Percentiles rank a stretch among this genome's conserved stretches.
Evolutionary conservation across 768 basidiomycete species (phyloP).

Genomic region (Hericium rajendrae): DNA sequence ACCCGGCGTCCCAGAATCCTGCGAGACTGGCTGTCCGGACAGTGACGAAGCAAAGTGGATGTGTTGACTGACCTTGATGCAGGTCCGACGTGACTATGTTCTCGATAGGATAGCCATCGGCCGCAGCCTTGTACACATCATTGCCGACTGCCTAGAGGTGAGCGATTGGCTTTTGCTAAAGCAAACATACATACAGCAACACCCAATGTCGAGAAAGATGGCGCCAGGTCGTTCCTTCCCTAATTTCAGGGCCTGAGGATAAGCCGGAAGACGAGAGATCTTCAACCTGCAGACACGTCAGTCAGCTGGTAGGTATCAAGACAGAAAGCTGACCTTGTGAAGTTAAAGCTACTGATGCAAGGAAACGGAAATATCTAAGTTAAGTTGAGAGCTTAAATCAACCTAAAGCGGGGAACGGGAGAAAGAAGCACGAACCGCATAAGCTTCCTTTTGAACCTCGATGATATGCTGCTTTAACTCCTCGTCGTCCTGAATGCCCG

Average conservation of each 20-base stretch:
- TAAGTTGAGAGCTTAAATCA: constrained; percentile 1
- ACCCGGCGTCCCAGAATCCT: constrained; percentile 58
- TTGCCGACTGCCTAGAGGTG: constrained; percentile 26
- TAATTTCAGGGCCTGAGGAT: constrained; percentile 24
- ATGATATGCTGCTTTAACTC: constrained; percentile 24
- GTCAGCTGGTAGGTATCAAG: no score
- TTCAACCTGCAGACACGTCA: constrained; percentile 15
- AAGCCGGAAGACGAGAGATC: constrained; percentile 17
- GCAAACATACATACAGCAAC: constrained; percentile 27
- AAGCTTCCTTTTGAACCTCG: constrained; percentile 20
- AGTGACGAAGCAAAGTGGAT: no score
- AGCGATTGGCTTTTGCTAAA: neutral
- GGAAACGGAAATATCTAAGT: constrained; percentile 22
- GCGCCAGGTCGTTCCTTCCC: constrained; percentile 26
- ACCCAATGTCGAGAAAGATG: constrained; percentile 37
- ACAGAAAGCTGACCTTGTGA: constrained; percentile 8
- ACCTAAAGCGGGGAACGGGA: neutral
- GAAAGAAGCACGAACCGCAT: constrained; percentile 14
- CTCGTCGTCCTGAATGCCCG: constrained; percentile 21
- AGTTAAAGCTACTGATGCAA: constrained; percentile 21
- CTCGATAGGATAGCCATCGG: constrained; percentile 33
- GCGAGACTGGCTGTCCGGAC: neutral
- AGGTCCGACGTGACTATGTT: constrained; percentile 32
- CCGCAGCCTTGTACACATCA: constrained; percentile 30
- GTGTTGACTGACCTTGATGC: constrained; percentile 20